Percentiles rank a stretch among this genome's conserved stretches.
Conservation (phyloP, 345 rosid genomes). For the Citrus sinensis region DNA sequence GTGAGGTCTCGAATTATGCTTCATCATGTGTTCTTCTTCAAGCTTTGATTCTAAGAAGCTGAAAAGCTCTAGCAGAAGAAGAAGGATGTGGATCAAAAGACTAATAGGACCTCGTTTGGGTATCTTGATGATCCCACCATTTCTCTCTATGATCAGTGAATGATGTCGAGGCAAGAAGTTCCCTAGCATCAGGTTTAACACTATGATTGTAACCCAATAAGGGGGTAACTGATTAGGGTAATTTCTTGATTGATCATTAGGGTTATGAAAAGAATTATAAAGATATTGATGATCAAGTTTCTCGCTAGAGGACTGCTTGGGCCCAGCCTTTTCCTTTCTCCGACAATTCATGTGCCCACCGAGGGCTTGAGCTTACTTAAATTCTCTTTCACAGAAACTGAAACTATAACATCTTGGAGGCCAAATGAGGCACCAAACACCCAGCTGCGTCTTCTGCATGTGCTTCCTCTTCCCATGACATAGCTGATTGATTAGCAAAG, state of each 20-base stretch:
- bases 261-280: neutral
- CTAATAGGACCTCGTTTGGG: neutral
- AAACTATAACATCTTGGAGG: conserved; percentile 48
- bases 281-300: neutral
- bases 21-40: neutral
- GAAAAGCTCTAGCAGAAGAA: neutral
- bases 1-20: neutral
- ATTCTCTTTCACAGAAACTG: conserved; percentile 48
- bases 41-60: neutral
- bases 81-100: neutral
- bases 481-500: neutral
- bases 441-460: conserved; percentile 23
- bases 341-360: conserved; percentile 59
- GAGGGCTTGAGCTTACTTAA: conserved; percentile 54
- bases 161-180: neutral
- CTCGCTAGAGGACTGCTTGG: conserved; percentile 16
- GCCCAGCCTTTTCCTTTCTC: conserved; percentile 47
- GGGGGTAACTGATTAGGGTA: neutral
- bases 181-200: neutral
- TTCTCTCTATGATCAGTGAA: too few relatives aligned
- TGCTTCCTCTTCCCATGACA: conserved; percentile 25
- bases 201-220: neutral
- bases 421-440: conserved; percentile 25
- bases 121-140: neutral
- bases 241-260: neutral